Conservation (phyloP, 2,329 filamentous ascomycete genomes). For the Penicillium sp. region DNA sequence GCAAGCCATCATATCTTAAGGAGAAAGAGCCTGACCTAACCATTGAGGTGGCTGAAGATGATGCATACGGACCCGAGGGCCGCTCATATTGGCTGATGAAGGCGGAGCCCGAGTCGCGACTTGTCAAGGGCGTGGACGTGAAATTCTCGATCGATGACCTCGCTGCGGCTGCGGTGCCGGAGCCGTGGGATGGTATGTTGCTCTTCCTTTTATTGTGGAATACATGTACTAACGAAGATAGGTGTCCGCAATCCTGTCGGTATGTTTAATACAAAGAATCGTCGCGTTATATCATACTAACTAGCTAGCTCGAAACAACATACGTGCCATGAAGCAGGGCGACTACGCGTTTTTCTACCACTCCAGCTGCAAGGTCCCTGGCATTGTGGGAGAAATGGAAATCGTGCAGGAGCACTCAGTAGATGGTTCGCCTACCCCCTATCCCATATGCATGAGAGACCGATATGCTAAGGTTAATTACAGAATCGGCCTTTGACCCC, state of each 20-base stretch:
- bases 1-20: constrained; percentile 6
- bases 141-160: constrained; percentile 94
- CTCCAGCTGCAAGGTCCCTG: constrained; percentile 85
- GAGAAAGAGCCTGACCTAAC: constrained; percentile 18
- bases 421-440: constrained; percentile 60
- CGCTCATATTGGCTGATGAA: constrained; percentile 75
- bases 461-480: constrained; percentile 1
- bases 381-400: constrained; percentile 83
- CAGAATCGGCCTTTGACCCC: constrained; percentile 67
- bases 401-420: constrained; percentile 79
- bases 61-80: constrained; percentile 20
- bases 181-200: constrained; percentile 81
- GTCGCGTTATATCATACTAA: background rate
- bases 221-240: constrained; percentile 23
- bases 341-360: constrained; percentile 97
- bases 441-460: background rate
- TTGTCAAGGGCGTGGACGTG: constrained; percentile 84
- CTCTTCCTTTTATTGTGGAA: background rate
- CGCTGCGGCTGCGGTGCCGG: constrained; percentile 65
- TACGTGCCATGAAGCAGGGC: constrained; percentile 84
- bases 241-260: constrained; percentile 44
- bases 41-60: constrained; percentile 14
- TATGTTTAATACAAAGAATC: constrained; percentile 22
- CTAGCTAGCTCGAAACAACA: constrained; percentile 70
- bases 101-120: constrained; percentile 79